Evolutionary conservation across 2,329 filamentous ascomycete species (phyloP).

Genomic region (Aspergillus transmontanensis): DNA sequence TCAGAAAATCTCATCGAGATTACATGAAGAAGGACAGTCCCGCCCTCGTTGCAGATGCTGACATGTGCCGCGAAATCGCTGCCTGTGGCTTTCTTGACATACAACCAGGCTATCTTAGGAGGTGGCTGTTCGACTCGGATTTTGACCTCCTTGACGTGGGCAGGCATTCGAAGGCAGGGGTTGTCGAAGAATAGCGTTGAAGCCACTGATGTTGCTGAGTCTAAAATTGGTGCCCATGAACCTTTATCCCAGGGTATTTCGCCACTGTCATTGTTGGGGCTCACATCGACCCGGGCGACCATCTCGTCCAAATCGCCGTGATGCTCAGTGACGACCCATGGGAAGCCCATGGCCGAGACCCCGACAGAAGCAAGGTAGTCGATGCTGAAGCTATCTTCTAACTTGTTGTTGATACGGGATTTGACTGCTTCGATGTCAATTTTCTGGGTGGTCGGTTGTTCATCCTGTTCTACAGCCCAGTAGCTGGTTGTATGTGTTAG

Average conservation of each 20-base stretch:
- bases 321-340: constrained; percentile 46
- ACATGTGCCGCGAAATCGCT: constrained; percentile 30
- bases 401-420: constrained; percentile 28
- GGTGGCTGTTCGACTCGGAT: constrained; percentile 29
- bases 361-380: constrained; percentile 45
- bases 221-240: constrained; percentile 46
- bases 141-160: constrained; percentile 32
- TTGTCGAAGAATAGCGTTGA: constrained; percentile 43
- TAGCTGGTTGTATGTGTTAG: constrained; percentile 19
- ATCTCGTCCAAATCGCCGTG: constrained; percentile 43
- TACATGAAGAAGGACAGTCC: constrained; percentile 36
- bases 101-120: constrained; percentile 33
- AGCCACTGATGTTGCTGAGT: constrained; percentile 47
- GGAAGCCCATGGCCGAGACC: constrained; percentile 46
- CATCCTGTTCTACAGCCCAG: neutral
- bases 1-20: constrained; percentile 43
- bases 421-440: constrained; percentile 23
- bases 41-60: constrained; percentile 29
- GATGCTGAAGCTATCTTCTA: constrained; percentile 38
- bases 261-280: constrained; percentile 21
- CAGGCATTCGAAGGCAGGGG: constrained; percentile 41
- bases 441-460: neutral
- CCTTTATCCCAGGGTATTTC: constrained; percentile 26
- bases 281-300: constrained; percentile 44
- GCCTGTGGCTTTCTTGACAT: constrained; percentile 30